Base-by-base conservation (phyloP, 768 basidiomycete genomes). In the Filobasidium wieringae region DNA sequence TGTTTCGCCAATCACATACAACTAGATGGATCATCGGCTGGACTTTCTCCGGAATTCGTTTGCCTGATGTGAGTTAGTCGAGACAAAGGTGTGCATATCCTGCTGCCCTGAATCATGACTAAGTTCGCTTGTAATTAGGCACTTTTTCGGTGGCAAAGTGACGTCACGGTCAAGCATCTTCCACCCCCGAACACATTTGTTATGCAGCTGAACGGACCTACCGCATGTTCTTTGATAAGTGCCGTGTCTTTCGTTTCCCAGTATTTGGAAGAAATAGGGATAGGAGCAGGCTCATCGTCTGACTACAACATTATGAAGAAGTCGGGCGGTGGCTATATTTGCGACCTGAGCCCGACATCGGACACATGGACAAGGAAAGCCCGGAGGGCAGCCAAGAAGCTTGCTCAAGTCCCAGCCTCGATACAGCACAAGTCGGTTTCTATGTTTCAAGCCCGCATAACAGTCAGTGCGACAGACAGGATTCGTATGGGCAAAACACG, bases 21-120 rank as follows among this genome's bases (percentile, higher is more conserved):
- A 79, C 85, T 1, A 81, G 95, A n/a, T 97, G 91, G 90, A 87
- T 84, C 0, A 73, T 97, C 1, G 88, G 80, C 0, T 96, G 93
- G 93, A 90, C 87, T 0, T 83, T 84, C 54, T 76, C 74, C 1
- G 78, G 79, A 29, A 70, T 69, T 14, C 81, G 82, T 7, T 74
- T 95, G 30, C 84, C 88, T 0, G 89, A 95, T 62, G 93, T 91
- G 69, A 52, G 87, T 77, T 11, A 5, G 11, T n/a, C 9, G 17
- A 40, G 7, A 45, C 17, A 24, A 54, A 24, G 53, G 1, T 2
- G 2, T 4, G 27, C 24, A 11, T 7, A 11, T 2, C 9, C 37
- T 30, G 7, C 19, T 37, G 37, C 27, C 27, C 2, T 34, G 4
- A 24, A 17, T 12, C 33, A 8, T 2, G n/a, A n/a, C 14, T 7